A percentile compares a stretch with the other conserved stretches of the same genome.
phyloP scores from a whole-genome alignment of 1,284 basidiomycete species.

The Omphalotus olearius region DNA sequence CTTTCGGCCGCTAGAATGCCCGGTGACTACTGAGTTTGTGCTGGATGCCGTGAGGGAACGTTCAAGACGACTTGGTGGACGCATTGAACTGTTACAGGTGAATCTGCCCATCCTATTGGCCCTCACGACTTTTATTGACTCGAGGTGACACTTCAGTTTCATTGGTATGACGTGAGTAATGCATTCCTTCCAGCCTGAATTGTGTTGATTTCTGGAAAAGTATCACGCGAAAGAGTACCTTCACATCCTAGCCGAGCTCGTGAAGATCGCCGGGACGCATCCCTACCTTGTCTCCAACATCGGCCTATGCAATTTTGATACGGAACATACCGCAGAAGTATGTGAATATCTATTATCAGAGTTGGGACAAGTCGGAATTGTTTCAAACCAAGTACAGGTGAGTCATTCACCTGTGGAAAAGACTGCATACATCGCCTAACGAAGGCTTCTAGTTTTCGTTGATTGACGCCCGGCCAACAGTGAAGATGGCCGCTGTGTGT shows the following conservation, averaged over 20 bases:
- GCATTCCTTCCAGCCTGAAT: not conserved
- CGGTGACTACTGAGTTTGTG: conserved; percentile 11
- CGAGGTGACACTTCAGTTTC: conserved; percentile 9
- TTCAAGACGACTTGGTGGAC: conserved; percentile 13
- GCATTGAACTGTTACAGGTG: conserved; percentile 18
- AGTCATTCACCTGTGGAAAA: not conserved
- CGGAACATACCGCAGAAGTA: conserved; percentile 51
- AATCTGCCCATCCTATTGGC: not conserved
- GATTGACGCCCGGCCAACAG: conserved; percentile 53
- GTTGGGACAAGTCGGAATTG: conserved; percentile 45
- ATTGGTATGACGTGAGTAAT: conserved; percentile 17
- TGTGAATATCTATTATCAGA: conserved; percentile 36
- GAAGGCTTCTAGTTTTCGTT: conserved; percentile 38
- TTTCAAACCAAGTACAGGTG: conserved; percentile 65
- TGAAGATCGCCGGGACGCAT: conserved; percentile 28
- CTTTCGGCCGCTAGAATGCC: conserved; percentile 10
- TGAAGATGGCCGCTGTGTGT: conserved; percentile 56
- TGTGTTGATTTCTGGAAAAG: conserved; percentile 29
- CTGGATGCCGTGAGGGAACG: conserved; percentile 16
- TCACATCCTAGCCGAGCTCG: conserved; percentile 41
- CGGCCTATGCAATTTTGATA: conserved; percentile 62
- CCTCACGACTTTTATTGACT: not conserved
- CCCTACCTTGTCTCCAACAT: conserved; percentile 43
- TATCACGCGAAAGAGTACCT: conserved; percentile 56
- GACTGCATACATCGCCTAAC: not conserved